Evolutionary conservation across 345 rosid genomes (phyloP), one percentile per base, ranked within the genome.

Genomic region (Gynandropsis gynandra): DNA sequence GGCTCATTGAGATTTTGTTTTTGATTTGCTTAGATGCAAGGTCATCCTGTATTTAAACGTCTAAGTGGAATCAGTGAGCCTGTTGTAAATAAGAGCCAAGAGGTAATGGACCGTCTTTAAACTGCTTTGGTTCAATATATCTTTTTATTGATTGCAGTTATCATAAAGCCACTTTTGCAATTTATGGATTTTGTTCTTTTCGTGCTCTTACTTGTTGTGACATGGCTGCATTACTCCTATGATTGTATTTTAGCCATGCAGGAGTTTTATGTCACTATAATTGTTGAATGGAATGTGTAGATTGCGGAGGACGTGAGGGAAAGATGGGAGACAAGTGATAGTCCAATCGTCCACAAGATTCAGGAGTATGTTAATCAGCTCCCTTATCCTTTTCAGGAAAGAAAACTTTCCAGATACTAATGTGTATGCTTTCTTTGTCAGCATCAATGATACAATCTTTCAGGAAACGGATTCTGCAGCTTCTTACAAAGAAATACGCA

Each of bases 321-420:
- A 73, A 81, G 75, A 77, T 88, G 97, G 99, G 99, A 93, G 63
- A 93, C 97, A 16, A 88, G 94, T 60, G 99, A 93, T 66, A 81
- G 49, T 67, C 95, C 95, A 31, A 73, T 93, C 55, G 95, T 88
- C 52, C 90, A 83, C 77, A 93, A 85, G 76, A 85, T 93, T 69
- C 99, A 88, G 65, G 97, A 93, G 95, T 93, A 81, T 50, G 80
- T 32, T n/a, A 59, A 59, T 34, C 11, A 27, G 14, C 10, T 37
- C 54, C 35, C 35, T 38, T 61, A 29, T 19, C 24, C 38, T 18
- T 12, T 15, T 56, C 39, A 4, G 13, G 38, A 38, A n/a, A n/a
- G n/a, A 27, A 14, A 57, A 12, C 48, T 19, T 24, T 16, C 7
- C 42, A 41, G 14, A 37, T 34, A 41, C 57, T 48, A 17, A 65